Evolutionary conservation across 208 protist species (phyloP).

Genomic region (Leishmania tropica): DNA sequence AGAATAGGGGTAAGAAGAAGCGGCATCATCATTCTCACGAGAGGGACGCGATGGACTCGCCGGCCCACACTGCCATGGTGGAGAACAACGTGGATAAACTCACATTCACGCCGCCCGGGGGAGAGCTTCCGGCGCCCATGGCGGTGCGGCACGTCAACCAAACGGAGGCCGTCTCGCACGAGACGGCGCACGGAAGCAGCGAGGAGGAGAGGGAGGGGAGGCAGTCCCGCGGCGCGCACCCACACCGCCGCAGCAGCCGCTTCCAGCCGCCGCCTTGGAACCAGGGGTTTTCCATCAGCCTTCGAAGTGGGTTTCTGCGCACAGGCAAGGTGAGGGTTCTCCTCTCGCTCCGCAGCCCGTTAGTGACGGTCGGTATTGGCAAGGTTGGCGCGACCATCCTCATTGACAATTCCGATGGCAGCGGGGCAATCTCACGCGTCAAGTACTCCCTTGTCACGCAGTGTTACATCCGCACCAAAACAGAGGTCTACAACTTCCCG

Average conservation of each 20-base stretch:
- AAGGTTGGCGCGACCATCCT: slow-evolving; percentile 31
- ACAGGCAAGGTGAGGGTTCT: slow-evolving; percentile 33
- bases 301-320: slow-evolving; percentile 39
- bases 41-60: background rate
- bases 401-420: slow-evolving; percentile 67
- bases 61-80: slow-evolving; percentile 12
- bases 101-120: slow-evolving; percentile 9
- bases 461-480: slow-evolving; percentile 38
- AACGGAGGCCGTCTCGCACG: slow-evolving; percentile 1
- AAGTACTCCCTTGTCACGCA: slow-evolving; percentile 56
- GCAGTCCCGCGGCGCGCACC: slow-evolving; percentile 8
- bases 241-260: slow-evolving; percentile 7
- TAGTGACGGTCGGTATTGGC: slow-evolving; percentile 36
- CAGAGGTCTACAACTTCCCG: slow-evolving; percentile 38
- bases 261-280: slow-evolving; percentile 23
- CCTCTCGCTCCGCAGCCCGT: slow-evolving; percentile 55
- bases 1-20: background rate
- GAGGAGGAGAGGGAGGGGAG: background rate
- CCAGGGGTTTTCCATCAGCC: slow-evolving; percentile 38
- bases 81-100: slow-evolving; percentile 14
- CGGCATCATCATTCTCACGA: background rate
- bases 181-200: background rate
- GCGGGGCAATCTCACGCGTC: slow-evolving; percentile 44
- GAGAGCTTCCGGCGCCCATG: slow-evolving; percentile 8
- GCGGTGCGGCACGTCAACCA: background rate